Base-by-base conservation (phyloP, 805 yeast genomes). In the Kazachstania bromeliacearum region DNA sequence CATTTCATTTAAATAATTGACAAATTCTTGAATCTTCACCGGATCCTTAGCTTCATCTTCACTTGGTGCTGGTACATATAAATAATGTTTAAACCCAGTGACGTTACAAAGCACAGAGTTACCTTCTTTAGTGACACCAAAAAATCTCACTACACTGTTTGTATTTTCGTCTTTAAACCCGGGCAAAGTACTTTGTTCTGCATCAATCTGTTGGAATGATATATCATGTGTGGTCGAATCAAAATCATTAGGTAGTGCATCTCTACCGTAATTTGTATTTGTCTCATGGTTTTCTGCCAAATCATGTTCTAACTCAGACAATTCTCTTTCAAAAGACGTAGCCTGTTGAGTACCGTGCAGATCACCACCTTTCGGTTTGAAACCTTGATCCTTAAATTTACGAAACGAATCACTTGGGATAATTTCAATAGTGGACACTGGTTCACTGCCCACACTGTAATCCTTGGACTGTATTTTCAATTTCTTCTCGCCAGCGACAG, bases 51-150 rank as follows among this genome's bases (percentile, higher is more conserved):
- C 44, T 45, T 79, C 79, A 18, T 64, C 71, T 32, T 67, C 66
- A 29, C 71, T 64, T 2, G 98, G 98, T 8, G 85, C 88, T 0
- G 96, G 95, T 9, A 84, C 94, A 48, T 85, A 92, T 42, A 92
- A 71, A 57, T 92, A 92, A 55, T 94, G 98, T 37, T 73, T 56
- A 55, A 94, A 92, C 5, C 94, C 95, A 3, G 80, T 73, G 12
- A 92, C 92, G 47, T 82, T 85, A 63, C 97, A 88, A 45, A 88
- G 67, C 15, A 92, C 84, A 0, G 96, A 83, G 52, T 85, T 66
- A 4, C 99, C 99, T 38, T 75, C 79, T 39, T 68, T 73, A 1
- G 97, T 87, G 27, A 94, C 87, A 39, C 99, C 99, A 59, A 88
- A 92, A 52, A 94, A 80, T 37, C 96, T 71, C 0, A 88, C 83